Percentiles rank a stretch among this genome's conserved stretches.
These are phyloP conservation scores for Eutrema yunnanense DNA, from an alignment of 345 rosid species.

Conservation along the genomic window DNA sequence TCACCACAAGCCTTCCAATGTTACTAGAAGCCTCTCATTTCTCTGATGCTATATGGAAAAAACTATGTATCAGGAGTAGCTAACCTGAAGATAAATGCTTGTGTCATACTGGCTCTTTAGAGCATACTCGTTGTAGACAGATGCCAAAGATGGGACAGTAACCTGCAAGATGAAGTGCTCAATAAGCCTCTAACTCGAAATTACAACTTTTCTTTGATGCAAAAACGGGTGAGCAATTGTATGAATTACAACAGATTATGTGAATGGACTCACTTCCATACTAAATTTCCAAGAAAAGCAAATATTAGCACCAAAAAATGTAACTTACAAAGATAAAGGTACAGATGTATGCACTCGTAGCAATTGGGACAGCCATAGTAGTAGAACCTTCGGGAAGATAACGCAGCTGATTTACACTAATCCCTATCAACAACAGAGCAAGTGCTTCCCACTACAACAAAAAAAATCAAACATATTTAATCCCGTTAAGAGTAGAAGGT, in stretches of 20 bases:
- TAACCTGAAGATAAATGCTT: constrained; percentile 97
- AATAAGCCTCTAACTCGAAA: constrained; percentile 24
- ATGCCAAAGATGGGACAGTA: constrained; percentile 92
- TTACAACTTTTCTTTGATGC: not conserved
- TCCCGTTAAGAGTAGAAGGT: not conserved
- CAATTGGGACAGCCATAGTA: constrained; percentile 69
- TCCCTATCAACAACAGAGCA: constrained; percentile 86
- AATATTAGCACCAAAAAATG: not conserved
- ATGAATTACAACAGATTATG: not conserved
- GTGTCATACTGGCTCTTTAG: constrained; percentile 95
- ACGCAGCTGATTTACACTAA: constrained; percentile 86
- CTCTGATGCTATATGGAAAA: not conserved
- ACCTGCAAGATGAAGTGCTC: constrained; percentile 43
- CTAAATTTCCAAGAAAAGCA: not conserved
- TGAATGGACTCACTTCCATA: not conserved
- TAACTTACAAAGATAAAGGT: constrained; percentile 85
- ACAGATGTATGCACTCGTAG: constrained; percentile 77
- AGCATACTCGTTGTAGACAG: constrained; percentile 97
- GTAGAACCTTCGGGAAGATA: constrained; percentile 77
- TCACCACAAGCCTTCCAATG: not conserved
- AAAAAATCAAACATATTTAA: not conserved
- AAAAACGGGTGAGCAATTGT: not conserved
- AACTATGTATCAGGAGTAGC: not conserved
- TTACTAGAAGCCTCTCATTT: not conserved
- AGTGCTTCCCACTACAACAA: constrained; percentile 92